Base-by-base conservation (phyloP, 2,329 filamentous ascomycete species). In the Rutstroemia sp. region DNA sequence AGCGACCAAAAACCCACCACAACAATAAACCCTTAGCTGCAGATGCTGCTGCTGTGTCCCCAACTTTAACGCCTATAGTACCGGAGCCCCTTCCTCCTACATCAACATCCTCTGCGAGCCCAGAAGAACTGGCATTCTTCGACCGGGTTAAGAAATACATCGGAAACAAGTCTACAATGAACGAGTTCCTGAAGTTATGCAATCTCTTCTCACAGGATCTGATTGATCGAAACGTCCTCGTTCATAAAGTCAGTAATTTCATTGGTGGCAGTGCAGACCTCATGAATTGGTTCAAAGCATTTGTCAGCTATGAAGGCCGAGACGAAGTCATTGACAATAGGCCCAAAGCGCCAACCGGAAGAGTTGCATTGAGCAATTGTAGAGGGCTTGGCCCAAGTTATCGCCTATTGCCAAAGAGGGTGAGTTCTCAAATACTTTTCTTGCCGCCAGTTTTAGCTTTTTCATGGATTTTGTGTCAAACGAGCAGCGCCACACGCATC, bases 131-230 rank as follows among this genome's bases (percentile, higher is more conserved):
- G 52, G 85, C 85, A 2, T 97, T 97, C 73, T 99, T 99, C 66
- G 94, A 99, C 60, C 86, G 91, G 7, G 91, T 94, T 18, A 97
- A 96, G 79, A 99, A 99, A 73, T 92, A 87, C 67, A 90, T 99
- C 57, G 86, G 87, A 59, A 97, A 97, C 71, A 88, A 95, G 70
- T 88, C 90, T 56, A 87, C 87, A 2, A 95, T 95, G 80, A 92
- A 89, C 65, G 94, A 99, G 71, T 99, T 99, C 72, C 74, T 99
- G 62, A 99, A 99, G 75, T 82, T 99, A 6, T 94, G 92, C 76
- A 99, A 97, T 65, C 79, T 99, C 30, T 99, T 90, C 74, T 94
- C 88, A 21, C 89, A 95, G 66, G 92, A 95, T 63, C 80, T 99
- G 51, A 95, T 99, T 60, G 90, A 95, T 67, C 87, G 87, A 57